Conservation (phyloP, 768 basidiomycete genomes). For the Tylopilus felleus region DNA sequence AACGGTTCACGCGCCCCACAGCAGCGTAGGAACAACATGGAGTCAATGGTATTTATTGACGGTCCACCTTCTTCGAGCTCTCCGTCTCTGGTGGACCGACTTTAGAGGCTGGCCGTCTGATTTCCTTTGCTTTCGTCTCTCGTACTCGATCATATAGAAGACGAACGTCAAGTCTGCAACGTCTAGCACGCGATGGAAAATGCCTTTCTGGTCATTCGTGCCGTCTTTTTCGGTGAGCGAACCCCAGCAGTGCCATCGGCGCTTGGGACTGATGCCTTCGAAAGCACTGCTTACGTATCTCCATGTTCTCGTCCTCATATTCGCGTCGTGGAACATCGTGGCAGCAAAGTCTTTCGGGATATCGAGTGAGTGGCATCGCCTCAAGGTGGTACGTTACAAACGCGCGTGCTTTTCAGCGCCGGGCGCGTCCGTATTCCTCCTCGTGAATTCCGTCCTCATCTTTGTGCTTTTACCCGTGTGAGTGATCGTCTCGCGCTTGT, state of each 20-base stretch:
- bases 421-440: conserved; percentile 45
- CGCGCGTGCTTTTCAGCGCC: conserved; percentile 34
- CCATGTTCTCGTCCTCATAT: conserved; percentile 49
- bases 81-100: conserved; percentile 24
- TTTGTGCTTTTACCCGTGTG: conserved; percentile 32
- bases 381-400: background rate
- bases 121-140: background rate
- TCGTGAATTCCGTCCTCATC: conserved; percentile 43
- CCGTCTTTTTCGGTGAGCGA: conserved; percentile 53
- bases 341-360: conserved; percentile 34
- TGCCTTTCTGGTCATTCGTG: conserved; percentile 54
- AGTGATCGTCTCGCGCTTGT: conserved; percentile 11
- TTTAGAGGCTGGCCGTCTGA: conserved; percentile 12
- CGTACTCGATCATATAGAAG: background rate
- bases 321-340: conserved; percentile 57
- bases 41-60: conserved; percentile 12
- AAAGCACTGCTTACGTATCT: conserved; percentile 45
- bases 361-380: conserved; percentile 33
- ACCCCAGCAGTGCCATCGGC: background rate
- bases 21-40: conserved; percentile 6
- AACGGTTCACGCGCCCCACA: background rate
- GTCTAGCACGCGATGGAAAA: conserved; percentile 38
- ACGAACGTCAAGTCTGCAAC: conserved; percentile 11
- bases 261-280: conserved; percentile 1
- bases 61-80: background rate